These are phyloP conservation scores for Solanum chilense DNA, from an alignment of 257 asterid species.

Conservation along the genomic window DNA sequence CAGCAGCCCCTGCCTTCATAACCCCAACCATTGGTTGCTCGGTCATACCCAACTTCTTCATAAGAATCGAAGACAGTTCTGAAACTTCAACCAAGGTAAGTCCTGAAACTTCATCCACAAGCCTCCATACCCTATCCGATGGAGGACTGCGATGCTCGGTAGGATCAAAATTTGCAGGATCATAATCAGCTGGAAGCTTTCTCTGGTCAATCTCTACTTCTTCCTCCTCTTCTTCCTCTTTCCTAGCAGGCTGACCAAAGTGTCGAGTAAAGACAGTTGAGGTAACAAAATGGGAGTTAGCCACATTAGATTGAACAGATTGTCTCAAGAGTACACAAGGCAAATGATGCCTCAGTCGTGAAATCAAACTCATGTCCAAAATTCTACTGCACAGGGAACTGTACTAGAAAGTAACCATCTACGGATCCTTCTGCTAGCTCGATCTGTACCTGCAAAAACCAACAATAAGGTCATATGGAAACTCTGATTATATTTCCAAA, in stretches of 20 bases:
- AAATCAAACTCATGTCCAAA: conserved; percentile 45
- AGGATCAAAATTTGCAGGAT: conserved; percentile 65
- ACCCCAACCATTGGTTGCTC: conserved; percentile 21
- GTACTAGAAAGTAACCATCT: conserved; percentile 1
- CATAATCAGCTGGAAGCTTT: conserved; percentile 82
- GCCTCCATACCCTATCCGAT: conserved; percentile 64
- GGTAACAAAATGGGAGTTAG: conserved; percentile 10
- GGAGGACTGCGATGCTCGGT: conserved; percentile 85
- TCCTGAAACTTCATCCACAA: conserved; percentile 66
- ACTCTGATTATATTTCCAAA: not conserved
- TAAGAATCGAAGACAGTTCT: conserved; percentile 42
- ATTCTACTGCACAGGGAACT: not conserved
- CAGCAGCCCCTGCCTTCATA: conserved; percentile 63
- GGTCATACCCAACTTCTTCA: conserved; percentile 23
- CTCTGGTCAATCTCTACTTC: conserved; percentile 68
- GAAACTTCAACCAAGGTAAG: conserved; percentile 58
- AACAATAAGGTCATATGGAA: not conserved
- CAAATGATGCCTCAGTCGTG: conserved; percentile 36
- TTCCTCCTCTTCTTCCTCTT: conserved; percentile 48
- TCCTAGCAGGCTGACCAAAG: conserved; percentile 45
- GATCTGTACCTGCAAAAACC: not conserved
- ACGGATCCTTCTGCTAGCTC: not conserved
- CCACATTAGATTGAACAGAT: conserved; percentile 7
- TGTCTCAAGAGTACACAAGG: conserved; percentile 21
- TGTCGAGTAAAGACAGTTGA: conserved; percentile 20